A percentile compares a stretch with the other conserved stretches of the same genome.
phyloP scores from a whole-genome alignment of 78 protist species.

The Pirum gemmata region DNA sequence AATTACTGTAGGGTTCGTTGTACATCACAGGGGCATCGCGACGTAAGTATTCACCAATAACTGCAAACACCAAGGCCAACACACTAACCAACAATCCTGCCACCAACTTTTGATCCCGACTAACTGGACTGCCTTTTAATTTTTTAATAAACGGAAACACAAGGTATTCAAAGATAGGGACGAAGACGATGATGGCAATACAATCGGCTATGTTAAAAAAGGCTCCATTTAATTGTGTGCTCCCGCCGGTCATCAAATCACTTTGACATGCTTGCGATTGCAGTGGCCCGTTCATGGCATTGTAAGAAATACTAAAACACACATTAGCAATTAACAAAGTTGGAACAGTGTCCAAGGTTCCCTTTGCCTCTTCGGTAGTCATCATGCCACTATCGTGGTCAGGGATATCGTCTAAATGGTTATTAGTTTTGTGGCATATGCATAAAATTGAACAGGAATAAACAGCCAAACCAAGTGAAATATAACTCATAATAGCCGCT shows the following conservation, averaged over 20 bases:
- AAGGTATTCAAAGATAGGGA: slow-evolving; percentile 4
- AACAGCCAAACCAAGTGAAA: background rate
- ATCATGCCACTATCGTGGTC: background rate
- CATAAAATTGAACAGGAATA: background rate
- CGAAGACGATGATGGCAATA: slow-evolving; percentile 24
- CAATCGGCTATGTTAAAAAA: slow-evolving; percentile 42
- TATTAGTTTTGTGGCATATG: background rate
- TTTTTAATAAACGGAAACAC: background rate
- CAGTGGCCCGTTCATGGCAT: slow-evolving; percentile 13
- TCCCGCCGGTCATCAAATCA: slow-evolving; percentile 24
- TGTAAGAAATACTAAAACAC: slow-evolving; percentile 24
- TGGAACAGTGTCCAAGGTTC: slow-evolving; percentile 10
- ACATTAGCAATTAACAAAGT: slow-evolving; percentile 6
- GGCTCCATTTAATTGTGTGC: slow-evolving; percentile 31
- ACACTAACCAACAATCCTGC: background rate
- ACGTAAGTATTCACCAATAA: background rate
- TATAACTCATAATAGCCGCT: background rate
- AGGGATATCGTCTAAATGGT: background rate
- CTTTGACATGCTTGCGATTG: slow-evolving; percentile 21
- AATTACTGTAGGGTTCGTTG: background rate
- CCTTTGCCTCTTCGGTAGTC: background rate
- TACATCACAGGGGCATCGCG: background rate
- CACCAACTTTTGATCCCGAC: slow-evolving; percentile 30
- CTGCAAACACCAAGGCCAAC: background rate
- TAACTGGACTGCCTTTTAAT: background rate